These are phyloP conservation scores for Tricholoma flavovirens DNA, from an alignment of 768 basidiomycete genomes.

Conservation along the genomic window DNA sequence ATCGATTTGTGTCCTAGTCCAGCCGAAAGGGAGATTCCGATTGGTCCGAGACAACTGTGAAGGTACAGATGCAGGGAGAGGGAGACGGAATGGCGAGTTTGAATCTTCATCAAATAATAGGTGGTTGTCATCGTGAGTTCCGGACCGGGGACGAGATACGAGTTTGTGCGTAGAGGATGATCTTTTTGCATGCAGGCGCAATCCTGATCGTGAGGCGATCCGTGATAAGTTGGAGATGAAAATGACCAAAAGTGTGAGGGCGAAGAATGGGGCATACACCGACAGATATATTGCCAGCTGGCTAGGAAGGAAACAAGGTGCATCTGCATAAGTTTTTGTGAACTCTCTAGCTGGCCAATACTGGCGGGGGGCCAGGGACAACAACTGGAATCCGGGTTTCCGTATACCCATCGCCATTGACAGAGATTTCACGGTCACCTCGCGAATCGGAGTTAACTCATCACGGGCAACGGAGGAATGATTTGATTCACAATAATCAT, in stretches of 20 bases:
- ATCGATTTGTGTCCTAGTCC: not conserved
- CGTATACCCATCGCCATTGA: slow-evolving; percentile 87
- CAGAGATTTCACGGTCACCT: slow-evolving; percentile 85
- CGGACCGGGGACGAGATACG: not conserved
- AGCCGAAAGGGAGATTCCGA: slow-evolving; percentile 1
- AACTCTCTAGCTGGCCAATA: not conserved
- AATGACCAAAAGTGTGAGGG: slow-evolving; percentile 52
- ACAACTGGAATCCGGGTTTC: slow-evolving; percentile 83
- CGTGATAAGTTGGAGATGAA: slow-evolving; percentile 21
- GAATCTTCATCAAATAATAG: not conserved
- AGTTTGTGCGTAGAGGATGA: slow-evolving; percentile 3
- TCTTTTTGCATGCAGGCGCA: slow-evolving; percentile 5
- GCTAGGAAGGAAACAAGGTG: slow-evolving; percentile 77
- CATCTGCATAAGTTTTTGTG: slow-evolving; percentile 40
- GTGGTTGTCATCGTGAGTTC: not conserved
- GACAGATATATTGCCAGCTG: slow-evolving; percentile 73
- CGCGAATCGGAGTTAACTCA: slow-evolving; percentile 37
- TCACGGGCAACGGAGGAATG: slow-evolving; percentile 18
- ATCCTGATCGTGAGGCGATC: slow-evolving; percentile 3
- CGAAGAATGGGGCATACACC: slow-evolving; percentile 62
- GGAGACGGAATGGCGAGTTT: slow-evolving; percentile 9
- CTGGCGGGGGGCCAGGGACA: slow-evolving; percentile 55
- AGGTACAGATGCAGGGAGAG: slow-evolving; percentile 13
- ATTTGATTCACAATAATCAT: slow-evolving; percentile 86
- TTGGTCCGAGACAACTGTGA: not conserved